phyloP scores from a whole-genome alignment of 2,329 filamentous ascomycete species.

The Botrytis squamosa region DNA sequence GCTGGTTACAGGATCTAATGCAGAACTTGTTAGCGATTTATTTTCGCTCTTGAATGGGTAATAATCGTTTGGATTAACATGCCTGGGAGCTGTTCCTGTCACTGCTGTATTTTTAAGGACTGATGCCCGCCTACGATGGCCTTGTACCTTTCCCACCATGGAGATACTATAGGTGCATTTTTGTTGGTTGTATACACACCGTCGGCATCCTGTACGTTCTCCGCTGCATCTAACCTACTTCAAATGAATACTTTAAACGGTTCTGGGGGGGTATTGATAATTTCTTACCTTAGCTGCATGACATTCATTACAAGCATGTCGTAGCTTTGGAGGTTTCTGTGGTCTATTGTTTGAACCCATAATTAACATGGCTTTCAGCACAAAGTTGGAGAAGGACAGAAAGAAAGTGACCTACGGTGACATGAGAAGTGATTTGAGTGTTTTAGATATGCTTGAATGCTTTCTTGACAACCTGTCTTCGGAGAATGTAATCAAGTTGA shows the following conservation, averaged over 20 bases:
- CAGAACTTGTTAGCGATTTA: neutral
- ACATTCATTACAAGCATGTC: constrained; percentile 21
- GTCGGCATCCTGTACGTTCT: constrained; percentile 18
- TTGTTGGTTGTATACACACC: constrained; percentile 15
- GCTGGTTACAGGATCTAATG: neutral
- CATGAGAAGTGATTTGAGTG: neutral
- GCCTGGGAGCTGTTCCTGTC: neutral
- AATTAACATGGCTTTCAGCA: neutral
- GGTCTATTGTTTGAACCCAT: neutral
- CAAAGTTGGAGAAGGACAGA: neutral
- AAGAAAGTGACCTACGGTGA: neutral
- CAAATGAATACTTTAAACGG: neutral
- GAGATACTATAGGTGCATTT: constrained; percentile 18
- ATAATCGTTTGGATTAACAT: neutral
- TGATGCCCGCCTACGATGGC: neutral
- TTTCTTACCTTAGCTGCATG: constrained; percentile 16
- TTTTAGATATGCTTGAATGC: neutral
- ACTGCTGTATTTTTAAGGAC: neutral
- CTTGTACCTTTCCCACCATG: constrained; percentile 20
- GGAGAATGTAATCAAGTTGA: neutral
- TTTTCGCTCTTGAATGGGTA: neutral
- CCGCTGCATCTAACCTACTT: constrained; percentile 17
- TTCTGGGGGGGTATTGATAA: neutral
- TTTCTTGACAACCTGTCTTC: neutral
- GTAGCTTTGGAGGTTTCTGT: constrained; percentile 13